Conservation (phyloP, 2,329 filamentous ascomycete species). For the Neopestalotiopsis rosae region DNA sequence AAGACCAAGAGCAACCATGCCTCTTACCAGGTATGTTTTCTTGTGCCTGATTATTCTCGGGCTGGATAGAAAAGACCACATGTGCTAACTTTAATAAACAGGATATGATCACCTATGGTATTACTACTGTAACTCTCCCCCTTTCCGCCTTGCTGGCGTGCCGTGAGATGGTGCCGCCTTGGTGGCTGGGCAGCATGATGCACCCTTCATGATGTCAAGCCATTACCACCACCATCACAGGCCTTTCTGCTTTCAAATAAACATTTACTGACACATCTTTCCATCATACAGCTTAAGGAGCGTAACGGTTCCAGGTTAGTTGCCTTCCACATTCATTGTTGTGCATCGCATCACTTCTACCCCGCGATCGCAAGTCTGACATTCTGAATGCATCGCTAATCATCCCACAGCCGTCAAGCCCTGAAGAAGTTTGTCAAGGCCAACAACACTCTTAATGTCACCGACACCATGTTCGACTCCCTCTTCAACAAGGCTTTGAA, state of each 20-base stretch:
- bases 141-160: constrained; percentile 43
- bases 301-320: constrained; percentile 62
- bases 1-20: constrained; percentile 58
- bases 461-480: constrained; percentile 62
- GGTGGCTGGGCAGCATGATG: constrained; percentile 18
- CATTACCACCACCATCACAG: neutral
- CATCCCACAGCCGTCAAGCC: constrained; percentile 54
- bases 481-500: constrained; percentile 75
- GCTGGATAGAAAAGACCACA: constrained; percentile 24
- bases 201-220: neutral
- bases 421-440: constrained; percentile 62
- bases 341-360: constrained; percentile 20
- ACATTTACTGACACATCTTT: constrained; percentile 45
- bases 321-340: neutral
- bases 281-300: constrained; percentile 60
- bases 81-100: constrained; percentile 44
- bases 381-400: constrained; percentile 23
- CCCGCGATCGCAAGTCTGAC: constrained; percentile 20
- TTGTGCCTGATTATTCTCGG: constrained; percentile 19
- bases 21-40: constrained; percentile 62
- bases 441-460: constrained; percentile 39
- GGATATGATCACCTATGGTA: constrained; percentile 70
- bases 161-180: constrained; percentile 28
- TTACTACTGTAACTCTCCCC: constrained; percentile 59
- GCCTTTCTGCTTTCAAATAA: constrained; percentile 8